Conservation (phyloP, 192 early-diverging fungal species). For the Hyaloraphidium curvatum region DNA sequence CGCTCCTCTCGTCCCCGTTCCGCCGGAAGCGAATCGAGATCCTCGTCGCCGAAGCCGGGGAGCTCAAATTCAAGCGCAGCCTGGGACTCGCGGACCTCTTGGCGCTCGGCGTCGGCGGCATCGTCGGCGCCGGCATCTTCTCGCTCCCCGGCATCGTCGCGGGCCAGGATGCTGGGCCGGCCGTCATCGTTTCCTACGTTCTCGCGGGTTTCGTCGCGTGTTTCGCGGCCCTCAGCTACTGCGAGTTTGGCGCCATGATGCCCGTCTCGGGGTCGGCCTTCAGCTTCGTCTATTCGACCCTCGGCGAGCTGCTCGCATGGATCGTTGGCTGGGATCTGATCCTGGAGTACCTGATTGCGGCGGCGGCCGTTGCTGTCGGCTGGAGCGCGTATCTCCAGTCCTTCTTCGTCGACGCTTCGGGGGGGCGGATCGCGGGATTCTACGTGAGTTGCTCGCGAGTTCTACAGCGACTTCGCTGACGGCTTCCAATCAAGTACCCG, state of each 20-base stretch:
- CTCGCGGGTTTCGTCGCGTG: constrained; percentile 32
- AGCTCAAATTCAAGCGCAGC: too few species aligned
- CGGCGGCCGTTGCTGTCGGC: constrained; percentile 59
- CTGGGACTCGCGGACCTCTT: too few species aligned
- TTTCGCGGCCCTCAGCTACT: constrained; percentile 28
- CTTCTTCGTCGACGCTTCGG: constrained; percentile 45
- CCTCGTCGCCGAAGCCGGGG: too few species aligned
- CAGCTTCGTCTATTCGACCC: constrained; percentile 63
- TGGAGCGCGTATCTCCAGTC: constrained; percentile 65
- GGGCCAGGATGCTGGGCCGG: constrained; percentile 56
- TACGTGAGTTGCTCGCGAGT: too few species aligned
- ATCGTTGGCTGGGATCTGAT: constrained; percentile 82
- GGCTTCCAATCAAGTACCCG: constrained; percentile 10
- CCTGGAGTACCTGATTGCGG: constrained; percentile 70
- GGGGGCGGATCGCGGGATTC: too few species aligned
- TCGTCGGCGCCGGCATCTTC: constrained; percentile 6
- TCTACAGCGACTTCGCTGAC: too few species aligned
- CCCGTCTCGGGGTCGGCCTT: constrained; percentile 76
- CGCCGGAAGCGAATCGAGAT: too few species aligned
- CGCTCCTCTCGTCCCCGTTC: too few species aligned
- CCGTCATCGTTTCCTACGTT: constrained; percentile 59
- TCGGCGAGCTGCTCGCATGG: constrained; percentile 79
- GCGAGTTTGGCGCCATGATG: constrained; percentile 72
- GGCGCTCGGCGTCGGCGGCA: neutral
- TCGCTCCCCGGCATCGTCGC: constrained; percentile 37